A percentile compares a stretch with the other conserved stretches of the same genome.
phyloP scores from a whole-genome alignment of 176 grass and related monocot genomes.

The Pontederia paniculata region DNA sequence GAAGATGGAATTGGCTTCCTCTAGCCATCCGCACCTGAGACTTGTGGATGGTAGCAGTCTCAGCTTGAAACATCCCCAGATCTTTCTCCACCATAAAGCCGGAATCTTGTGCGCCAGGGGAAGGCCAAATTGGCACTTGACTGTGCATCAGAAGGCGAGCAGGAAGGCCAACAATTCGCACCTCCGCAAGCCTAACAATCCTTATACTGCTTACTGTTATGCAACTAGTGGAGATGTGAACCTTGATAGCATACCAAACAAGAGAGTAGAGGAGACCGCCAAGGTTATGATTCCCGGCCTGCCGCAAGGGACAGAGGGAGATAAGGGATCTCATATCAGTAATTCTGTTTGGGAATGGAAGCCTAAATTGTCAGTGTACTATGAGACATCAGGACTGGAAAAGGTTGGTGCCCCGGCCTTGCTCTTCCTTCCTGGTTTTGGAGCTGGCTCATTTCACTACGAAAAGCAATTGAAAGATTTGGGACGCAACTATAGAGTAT shows the following conservation, averaged over 20 bases:
- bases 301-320: slow-evolving; percentile 29
- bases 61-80: too few relatives aligned
- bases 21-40: too few relatives aligned
- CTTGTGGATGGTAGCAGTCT: too few relatives aligned
- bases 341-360: slow-evolving; percentile 83
- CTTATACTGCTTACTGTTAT: slow-evolving; percentile 9
- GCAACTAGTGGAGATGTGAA: slow-evolving; percentile 34
- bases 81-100: too few relatives aligned
- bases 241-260: slow-evolving; percentile 23
- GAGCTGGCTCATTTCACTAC: slow-evolving; percentile 73
- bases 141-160: too few relatives aligned
- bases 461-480: slow-evolving; percentile 92
- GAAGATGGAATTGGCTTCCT: too few relatives aligned
- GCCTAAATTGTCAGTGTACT: slow-evolving; percentile 80
- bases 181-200: too few relatives aligned
- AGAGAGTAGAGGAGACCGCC: slow-evolving; percentile 19
- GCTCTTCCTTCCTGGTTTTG: slow-evolving; percentile 91
- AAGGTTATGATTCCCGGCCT: slow-evolving; percentile 62
- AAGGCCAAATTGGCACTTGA: too few relatives aligned
- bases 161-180: too few relatives aligned
- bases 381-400: slow-evolving; percentile 56
- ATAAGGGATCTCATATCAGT: slow-evolving; percentile 44
- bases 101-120: too few relatives aligned
- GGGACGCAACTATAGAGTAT: slow-evolving; percentile 68
- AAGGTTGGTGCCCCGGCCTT: slow-evolving; percentile 66